Evolutionary conservation across 2,329 filamentous ascomycete species (phyloP).

Genomic region (Alternaria sp.): DNA sequence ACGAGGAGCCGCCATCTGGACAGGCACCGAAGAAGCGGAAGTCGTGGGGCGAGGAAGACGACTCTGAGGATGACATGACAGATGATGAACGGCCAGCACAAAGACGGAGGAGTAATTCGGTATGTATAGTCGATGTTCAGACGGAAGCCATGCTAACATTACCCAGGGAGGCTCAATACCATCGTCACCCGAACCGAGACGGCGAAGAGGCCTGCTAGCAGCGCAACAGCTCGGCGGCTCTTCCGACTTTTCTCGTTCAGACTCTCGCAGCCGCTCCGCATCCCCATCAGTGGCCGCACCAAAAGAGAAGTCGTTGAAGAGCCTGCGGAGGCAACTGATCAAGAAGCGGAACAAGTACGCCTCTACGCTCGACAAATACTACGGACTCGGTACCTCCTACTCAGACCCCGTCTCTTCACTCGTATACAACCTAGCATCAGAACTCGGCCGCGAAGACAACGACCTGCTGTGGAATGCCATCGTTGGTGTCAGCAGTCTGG

Average conservation of each 20-base stretch:
- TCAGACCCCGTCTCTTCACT: conserved; percentile 94
- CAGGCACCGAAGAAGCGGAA: conserved; percentile 50
- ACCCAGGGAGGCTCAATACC: conserved; percentile 64
- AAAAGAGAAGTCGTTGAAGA: conserved; percentile 72
- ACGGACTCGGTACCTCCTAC: conserved; percentile 85
- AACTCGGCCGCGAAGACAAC: conserved; percentile 95
- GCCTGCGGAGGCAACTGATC: conserved; percentile 74
- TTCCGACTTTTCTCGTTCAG: conserved; percentile 50
- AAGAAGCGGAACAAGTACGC: conserved; percentile 81
- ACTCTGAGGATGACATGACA: conserved; percentile 66
- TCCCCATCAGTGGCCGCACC: conserved; percentile 47
- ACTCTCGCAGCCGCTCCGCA: conserved; percentile 46
- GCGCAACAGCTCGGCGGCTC: conserved; percentile 41
- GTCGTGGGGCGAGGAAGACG: conserved; percentile 64
- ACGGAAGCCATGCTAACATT: conserved; percentile 5
- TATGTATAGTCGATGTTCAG: conserved; percentile 53
- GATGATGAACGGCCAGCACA: conserved; percentile 79
- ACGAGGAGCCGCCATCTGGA: conserved; percentile 44
- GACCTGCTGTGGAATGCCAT: conserved; percentile 94
- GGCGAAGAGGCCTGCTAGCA: conserved; percentile 63
- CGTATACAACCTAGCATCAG: conserved; percentile 91
- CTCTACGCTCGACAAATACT: conserved; percentile 77
- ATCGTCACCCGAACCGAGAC: conserved; percentile 69
- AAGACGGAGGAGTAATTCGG: conserved; percentile 85
- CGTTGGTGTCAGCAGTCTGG: conserved; percentile 91